phyloP scores from a whole-genome alignment of 2,329 filamentous ascomycete species.

The Fusarium veterinarium region DNA sequence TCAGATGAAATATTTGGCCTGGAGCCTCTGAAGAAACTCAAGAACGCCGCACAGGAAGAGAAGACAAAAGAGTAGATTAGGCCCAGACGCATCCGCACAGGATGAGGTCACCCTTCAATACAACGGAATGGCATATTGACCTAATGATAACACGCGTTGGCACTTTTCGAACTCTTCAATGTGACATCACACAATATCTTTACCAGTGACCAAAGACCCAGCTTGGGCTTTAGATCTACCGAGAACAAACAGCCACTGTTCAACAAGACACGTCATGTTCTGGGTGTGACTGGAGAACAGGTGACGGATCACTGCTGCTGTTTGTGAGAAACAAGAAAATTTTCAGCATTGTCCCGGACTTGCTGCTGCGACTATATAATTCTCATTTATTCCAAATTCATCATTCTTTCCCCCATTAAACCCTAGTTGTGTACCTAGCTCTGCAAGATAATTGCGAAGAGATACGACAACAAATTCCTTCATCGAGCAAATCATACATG shows the following conservation, averaged over 20 bases:
- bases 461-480: neutral
- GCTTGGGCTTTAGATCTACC: neutral
- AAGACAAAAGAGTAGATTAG: neutral
- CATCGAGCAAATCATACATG: neutral
- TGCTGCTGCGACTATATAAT: neutral
- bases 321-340: neutral
- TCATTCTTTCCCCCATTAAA: neutral
- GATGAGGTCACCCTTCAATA: neutral
- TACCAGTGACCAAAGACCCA: neutral
- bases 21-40: slow-evolving; percentile 57
- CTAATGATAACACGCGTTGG: neutral
- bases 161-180: neutral
- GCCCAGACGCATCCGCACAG: neutral
- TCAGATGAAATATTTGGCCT: slow-evolving; percentile 67
- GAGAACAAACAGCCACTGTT: neutral
- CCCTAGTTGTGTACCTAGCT: neutral
- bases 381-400: neutral
- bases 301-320: neutral
- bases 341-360: neutral
- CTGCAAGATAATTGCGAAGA: neutral
- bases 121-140: slow-evolving; percentile 4
- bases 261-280: neutral
- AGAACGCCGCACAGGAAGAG: slow-evolving; percentile 25
- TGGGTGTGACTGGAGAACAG: neutral
- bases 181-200: neutral